Conservation (phyloP, 305 asterid species). For the Fraxinus ornus region DNA sequence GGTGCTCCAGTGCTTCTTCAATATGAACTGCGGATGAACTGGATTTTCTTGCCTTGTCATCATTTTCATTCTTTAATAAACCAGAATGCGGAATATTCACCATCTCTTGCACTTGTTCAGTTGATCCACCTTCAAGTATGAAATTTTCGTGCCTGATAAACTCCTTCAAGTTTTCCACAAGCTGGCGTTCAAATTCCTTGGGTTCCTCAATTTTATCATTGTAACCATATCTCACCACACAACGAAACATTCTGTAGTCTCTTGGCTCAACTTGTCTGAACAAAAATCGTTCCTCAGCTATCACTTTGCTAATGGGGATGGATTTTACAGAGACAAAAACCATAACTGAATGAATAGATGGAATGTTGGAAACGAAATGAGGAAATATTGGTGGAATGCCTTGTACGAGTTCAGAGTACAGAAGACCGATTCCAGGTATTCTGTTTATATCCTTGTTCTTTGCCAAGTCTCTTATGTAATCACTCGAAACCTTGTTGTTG, state of each 20-base stretch:
- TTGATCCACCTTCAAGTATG: slow-evolving; percentile 25
- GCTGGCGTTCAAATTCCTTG: slow-evolving; percentile 44
- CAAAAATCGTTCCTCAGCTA: slow-evolving; percentile 54
- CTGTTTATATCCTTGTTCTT: slow-evolving; percentile 32
- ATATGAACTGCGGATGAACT: slow-evolving; percentile 37
- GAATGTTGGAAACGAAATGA: slow-evolving; percentile 56
- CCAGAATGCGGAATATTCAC: slow-evolving; percentile 23
- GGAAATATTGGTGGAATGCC: slow-evolving; percentile 78
- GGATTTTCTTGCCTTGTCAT: slow-evolving; percentile 20
- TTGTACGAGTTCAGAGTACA: slow-evolving; percentile 73
- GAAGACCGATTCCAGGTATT: slow-evolving; percentile 64
- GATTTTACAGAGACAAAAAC: slow-evolving; percentile 72
- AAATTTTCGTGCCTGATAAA: slow-evolving; percentile 50
- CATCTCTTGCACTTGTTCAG: slow-evolving; percentile 15
- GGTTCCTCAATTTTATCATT: slow-evolving; percentile 62
- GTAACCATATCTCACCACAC: slow-evolving; percentile 77
- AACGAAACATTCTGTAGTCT: slow-evolving; percentile 52
- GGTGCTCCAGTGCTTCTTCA: slow-evolving; percentile 35
- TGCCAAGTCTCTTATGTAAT: slow-evolving; percentile 40
- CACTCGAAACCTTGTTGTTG: slow-evolving; percentile 56
- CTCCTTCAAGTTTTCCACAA: slow-evolving; percentile 49
- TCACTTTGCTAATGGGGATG: slow-evolving; percentile 63
- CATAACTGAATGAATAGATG: slow-evolving; percentile 57
- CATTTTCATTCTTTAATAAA: not conserved
- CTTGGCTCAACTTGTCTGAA: slow-evolving; percentile 61